These are phyloP conservation scores for Pseudocercospora pini-densiflorae DNA, from an alignment of 2,329 filamentous ascomycete species.

Conservation along the genomic window DNA sequence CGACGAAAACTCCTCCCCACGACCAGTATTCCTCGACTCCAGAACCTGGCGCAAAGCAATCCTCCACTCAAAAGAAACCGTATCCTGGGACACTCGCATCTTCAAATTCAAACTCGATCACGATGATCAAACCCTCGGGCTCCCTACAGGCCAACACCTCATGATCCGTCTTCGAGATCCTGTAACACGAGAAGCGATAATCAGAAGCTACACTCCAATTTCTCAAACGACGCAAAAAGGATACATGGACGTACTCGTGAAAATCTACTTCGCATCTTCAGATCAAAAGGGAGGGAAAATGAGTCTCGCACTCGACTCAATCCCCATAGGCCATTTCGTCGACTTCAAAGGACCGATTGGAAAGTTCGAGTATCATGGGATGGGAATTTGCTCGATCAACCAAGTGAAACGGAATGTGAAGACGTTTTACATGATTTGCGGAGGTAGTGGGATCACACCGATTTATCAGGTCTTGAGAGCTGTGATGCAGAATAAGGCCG, in stretches of 20 bases:
- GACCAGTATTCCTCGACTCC: constrained; percentile 70
- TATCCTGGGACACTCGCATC: constrained; percentile 79
- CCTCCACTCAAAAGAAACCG: constrained; percentile 67
- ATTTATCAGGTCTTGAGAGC: constrained; percentile 83
- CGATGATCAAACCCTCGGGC: constrained; percentile 68
- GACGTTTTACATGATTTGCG: constrained; percentile 84
- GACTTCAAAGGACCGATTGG: constrained; percentile 90
- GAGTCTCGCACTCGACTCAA: constrained; percentile 75
- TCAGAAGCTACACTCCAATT: constrained; percentile 85
- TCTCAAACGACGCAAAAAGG: constrained; percentile 67
- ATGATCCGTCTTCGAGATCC: constrained; percentile 81
- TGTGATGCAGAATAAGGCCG: constrained; percentile 66
- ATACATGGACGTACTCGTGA: constrained; percentile 75
- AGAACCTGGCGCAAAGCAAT: constrained; percentile 75
- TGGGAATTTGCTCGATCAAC: constrained; percentile 66
- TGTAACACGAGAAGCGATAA: constrained; percentile 71
- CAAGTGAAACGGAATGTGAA: constrained; percentile 61
- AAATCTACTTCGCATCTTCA: constrained; percentile 72
- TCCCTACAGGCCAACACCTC: constrained; percentile 84
- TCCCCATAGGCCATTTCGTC: constrained; percentile 73
- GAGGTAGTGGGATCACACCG: constrained; percentile 88
- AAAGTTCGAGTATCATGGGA: constrained; percentile 78
- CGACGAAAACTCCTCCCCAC: constrained; percentile 49
- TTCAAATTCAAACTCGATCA: constrained; percentile 82
- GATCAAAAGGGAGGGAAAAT: constrained; percentile 72